phyloP scores from a whole-genome alignment of 2,329 filamentous ascomycete genomes.

The Arthrobotrys musiformis region DNA sequence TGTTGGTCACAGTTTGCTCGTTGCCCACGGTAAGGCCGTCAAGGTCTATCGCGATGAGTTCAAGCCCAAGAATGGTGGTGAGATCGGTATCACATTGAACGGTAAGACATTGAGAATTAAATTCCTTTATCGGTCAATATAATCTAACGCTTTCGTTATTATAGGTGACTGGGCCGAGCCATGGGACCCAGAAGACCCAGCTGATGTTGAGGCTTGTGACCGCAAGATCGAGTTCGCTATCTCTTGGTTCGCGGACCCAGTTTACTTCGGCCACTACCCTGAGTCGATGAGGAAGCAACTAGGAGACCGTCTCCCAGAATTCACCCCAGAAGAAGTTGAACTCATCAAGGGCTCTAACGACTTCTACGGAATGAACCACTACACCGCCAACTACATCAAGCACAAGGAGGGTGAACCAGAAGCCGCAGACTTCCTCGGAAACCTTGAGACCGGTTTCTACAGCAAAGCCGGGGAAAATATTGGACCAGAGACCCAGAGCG shows the following conservation, averaged over 20 bases:
- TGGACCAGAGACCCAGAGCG: slow-evolving; percentile 82
- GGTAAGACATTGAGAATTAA: slow-evolving; percentile 65
- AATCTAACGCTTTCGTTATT: slow-evolving; percentile 14
- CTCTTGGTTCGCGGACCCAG: slow-evolving; percentile 86
- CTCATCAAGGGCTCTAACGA: slow-evolving; percentile 88
- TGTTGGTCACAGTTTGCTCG: slow-evolving; percentile 80
- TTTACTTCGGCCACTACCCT: slow-evolving; percentile 86
- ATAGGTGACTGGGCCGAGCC: slow-evolving; percentile 80
- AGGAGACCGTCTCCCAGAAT: slow-evolving; percentile 78
- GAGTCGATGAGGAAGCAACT: slow-evolving; percentile 85
- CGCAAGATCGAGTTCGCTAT: slow-evolving; percentile 89
- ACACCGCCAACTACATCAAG: slow-evolving; percentile 87
- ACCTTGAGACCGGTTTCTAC: slow-evolving; percentile 77
- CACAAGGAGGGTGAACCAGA: slow-evolving; percentile 73
- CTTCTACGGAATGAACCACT: slow-evolving; percentile 96
- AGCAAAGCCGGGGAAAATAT: slow-evolving; percentile 79
- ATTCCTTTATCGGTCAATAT: slow-evolving; percentile 5
- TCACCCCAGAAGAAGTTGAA: slow-evolving; percentile 76
- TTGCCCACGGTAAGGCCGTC: slow-evolving; percentile 82
- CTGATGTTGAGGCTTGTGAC: slow-evolving; percentile 78
- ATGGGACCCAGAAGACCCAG: slow-evolving; percentile 80
- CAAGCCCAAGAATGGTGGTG: slow-evolving; percentile 75
- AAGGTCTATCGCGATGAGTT: slow-evolving; percentile 86
- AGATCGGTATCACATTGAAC: slow-evolving; percentile 89
- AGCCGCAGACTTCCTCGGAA: slow-evolving; percentile 76